These are phyloP conservation scores for Fonsecaea pugnacius DNA, from an alignment of 2,329 filamentous ascomycete species.

Conservation along the genomic window DNA sequence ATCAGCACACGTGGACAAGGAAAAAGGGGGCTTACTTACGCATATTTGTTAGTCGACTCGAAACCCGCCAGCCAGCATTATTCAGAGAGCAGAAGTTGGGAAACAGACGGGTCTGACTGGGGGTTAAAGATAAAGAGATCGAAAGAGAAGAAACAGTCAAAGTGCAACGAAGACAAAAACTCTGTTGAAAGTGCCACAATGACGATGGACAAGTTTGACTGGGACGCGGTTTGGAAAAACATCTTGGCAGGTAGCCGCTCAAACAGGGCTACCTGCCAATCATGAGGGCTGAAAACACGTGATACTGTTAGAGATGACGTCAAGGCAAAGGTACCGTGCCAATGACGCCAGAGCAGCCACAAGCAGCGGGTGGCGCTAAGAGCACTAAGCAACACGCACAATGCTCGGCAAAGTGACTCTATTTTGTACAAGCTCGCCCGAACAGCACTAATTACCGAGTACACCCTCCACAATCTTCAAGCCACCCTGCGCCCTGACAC, in stretches of 20 bases:
- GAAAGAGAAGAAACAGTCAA: conserved; percentile 3
- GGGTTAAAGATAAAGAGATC: not conserved
- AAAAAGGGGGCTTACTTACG: conserved; percentile 13
- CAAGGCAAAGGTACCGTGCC: not conserved
- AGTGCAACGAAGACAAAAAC: not conserved
- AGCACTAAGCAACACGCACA: too few relatives aligned
- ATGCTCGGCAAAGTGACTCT: too few relatives aligned
- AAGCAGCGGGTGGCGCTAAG: too few relatives aligned
- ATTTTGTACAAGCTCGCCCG: too few relatives aligned
- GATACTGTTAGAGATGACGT: not conserved
- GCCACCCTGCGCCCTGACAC: too few relatives aligned
- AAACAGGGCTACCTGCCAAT: not conserved
- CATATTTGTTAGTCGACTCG: conserved; percentile 23
- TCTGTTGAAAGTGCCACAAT: not conserved
- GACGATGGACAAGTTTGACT: not conserved
- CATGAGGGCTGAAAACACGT: not conserved
- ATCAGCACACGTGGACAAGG: not conserved
- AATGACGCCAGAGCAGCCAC: not conserved
- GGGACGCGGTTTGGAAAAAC: not conserved
- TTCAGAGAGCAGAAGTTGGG: not conserved
- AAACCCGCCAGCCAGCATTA: not conserved
- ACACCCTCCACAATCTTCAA: too few relatives aligned
- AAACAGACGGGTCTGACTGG: not conserved
- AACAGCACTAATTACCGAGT: too few relatives aligned
- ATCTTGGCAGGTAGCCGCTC: not conserved